Conservation (phyloP, 305 asterid species). For the Fraxinus dipetala region DNA sequence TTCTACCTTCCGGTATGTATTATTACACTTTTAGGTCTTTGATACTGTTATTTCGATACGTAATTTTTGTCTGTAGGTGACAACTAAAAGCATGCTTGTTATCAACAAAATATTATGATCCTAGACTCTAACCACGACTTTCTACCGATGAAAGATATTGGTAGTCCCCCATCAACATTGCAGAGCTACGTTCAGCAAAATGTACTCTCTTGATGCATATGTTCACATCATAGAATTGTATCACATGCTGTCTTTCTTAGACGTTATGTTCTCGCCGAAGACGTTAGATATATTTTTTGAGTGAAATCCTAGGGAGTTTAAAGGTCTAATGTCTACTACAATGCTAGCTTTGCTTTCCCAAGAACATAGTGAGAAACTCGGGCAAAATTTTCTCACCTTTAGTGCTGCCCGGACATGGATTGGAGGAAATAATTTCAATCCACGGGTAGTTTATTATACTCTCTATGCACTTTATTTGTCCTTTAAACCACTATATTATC, state of each 20-base stretch:
- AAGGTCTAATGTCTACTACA: background rate
- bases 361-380: background rate
- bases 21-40: background rate
- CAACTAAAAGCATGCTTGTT: no score
- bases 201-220: background rate
- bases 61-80: no score
- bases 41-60: background rate
- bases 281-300: no score
- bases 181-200: background rate
- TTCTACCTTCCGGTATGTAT: background rate
- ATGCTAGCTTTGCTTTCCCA: background rate
- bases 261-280: no score
- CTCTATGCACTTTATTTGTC: slow-evolving; percentile 6
- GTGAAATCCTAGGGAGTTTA: background rate
- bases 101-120: no score
- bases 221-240: no score
- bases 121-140: no score
- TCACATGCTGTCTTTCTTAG: background rate
- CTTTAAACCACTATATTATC: background rate
- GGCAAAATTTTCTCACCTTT: background rate
- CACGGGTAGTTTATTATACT: background rate
- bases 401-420: slow-evolving; percentile 19
- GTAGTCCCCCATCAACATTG: background rate
- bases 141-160: no score
- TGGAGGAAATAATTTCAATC: background rate